Conservation (phyloP, 371 early-diverging fungal genomes). For the Saksenaea oblongispora region DNA sequence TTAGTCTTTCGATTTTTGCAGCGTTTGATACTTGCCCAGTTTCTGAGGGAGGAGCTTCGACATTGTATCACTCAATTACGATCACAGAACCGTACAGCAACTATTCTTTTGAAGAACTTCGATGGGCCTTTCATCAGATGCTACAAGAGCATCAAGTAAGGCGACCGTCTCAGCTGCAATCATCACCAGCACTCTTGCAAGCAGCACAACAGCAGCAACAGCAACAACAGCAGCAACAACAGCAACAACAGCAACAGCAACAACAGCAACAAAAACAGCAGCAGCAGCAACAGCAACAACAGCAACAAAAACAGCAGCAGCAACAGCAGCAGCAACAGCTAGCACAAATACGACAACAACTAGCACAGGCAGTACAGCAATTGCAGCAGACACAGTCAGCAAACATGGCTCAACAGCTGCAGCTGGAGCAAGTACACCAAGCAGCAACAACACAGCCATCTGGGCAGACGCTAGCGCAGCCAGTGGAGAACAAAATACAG, state of each 20-base stretch:
- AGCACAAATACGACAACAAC: no score
- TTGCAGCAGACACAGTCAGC: no score
- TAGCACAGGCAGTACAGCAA: no score
- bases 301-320: neutral
- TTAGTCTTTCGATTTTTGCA: no score
- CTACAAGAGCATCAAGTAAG: neutral
- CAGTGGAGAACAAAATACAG: no score
- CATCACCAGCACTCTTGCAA: neutral
- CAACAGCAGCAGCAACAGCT: neutral
- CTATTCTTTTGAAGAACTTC: neutral
- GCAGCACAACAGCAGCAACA: slow-evolving; percentile 6
- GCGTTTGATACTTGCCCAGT: no score
- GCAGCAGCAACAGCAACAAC: neutral
- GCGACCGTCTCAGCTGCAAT: neutral
- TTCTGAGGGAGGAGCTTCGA: neutral
- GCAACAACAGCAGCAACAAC: neutral
- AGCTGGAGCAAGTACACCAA: no score
- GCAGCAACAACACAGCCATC: no score
- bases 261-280: neutral
- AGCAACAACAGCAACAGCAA: neutral
- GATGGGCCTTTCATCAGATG: neutral
- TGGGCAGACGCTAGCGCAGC: no score
- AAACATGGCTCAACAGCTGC: no score
- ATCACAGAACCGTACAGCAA: neutral
- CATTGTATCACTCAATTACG: neutral